Base-by-base conservation (phyloP, 2,329 filamentous ascomycete genomes). In the Boeremia lycopersici region DNA sequence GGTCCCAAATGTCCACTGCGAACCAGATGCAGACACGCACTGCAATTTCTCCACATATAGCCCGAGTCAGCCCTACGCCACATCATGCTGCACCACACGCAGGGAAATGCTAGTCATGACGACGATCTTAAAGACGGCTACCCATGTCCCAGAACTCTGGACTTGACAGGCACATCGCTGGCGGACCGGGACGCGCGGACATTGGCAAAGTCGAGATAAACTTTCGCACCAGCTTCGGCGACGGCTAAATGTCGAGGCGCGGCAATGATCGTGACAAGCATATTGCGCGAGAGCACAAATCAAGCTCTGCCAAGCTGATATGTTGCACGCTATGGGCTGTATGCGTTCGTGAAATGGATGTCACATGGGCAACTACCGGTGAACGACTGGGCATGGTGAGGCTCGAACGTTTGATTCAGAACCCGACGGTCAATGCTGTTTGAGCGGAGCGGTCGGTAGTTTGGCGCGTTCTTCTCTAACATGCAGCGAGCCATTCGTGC, bases 101-200 rank as follows among this genome's bases (percentile, higher is more conserved):
- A 35, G 17, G 35, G 10, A 12, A 4, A 39, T 48, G 40, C 52
- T 17, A 19, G 40, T n/a, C 30, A 36, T 36, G 15, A 30, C 4
- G 34, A 44, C 19, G 39, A 33, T 54, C 45, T 8, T 15, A 12
- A 41, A 10, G 12, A 34, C 35, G 49, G 42, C 36, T 15, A 57
- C 26, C 60, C 62, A 62, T 60, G 63, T 57, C 35, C 54, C 55
- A 54, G 34, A 29, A 31, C 39, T 38, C 34, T 48, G 60, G 58
- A 41, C 40, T 30, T 57, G 55, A 61, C 53, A 60, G 53, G 58
- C 47, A 44, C 40, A 51, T 36, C 54, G 60, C 48, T 60, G 54
- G 46, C 48, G 53, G 51, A 46, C 17, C 56, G 53, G 56, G 36
- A 57, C 53, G 57, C 53, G 53, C 44, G 51, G 48, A 59, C 48